Percentiles rank a stretch among this genome's conserved stretches.
These are phyloP conservation scores for Solanum appendiculatum DNA, from an alignment of 257 asterid species.

Conservation along the genomic window DNA sequence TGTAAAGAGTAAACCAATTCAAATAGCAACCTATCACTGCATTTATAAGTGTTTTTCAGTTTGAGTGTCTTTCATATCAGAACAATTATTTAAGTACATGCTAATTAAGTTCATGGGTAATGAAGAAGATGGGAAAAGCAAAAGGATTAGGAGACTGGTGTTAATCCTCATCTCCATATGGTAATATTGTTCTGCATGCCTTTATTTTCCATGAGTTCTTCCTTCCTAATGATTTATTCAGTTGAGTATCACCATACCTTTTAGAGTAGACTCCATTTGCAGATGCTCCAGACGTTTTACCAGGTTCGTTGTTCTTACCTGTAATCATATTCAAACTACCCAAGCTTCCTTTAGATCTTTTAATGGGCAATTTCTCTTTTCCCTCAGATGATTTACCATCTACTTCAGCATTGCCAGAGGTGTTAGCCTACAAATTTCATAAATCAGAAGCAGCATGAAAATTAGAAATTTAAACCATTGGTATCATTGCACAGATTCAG, in stretches of 20 bases:
- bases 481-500: background rate
- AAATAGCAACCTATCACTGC: background rate
- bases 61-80: background rate
- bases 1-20: background rate
- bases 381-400: conserved; percentile 73
- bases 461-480: background rate
- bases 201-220: background rate
- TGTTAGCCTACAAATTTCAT: conserved; percentile 26
- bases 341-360: conserved; percentile 85
- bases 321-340: conserved; percentile 83
- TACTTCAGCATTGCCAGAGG: conserved; percentile 49
- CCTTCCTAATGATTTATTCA: background rate
- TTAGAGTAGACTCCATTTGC: conserved; percentile 65
- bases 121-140: background rate
- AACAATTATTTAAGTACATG: background rate
- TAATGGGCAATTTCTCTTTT: conserved; percentile 82
- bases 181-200: background rate
- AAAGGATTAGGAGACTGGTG: background rate
- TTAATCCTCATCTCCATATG: background rate
- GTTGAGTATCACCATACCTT: conserved; percentile 35
- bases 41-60: background rate
- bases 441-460: background rate
- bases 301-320: conserved; percentile 59
- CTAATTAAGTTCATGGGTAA: background rate
- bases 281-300: conserved; percentile 49